A percentile compares a stretch with the other conserved stretches of the same genome.
Conservation (phyloP, 331 rosid genomes). For the Quercus tomentella region DNA sequence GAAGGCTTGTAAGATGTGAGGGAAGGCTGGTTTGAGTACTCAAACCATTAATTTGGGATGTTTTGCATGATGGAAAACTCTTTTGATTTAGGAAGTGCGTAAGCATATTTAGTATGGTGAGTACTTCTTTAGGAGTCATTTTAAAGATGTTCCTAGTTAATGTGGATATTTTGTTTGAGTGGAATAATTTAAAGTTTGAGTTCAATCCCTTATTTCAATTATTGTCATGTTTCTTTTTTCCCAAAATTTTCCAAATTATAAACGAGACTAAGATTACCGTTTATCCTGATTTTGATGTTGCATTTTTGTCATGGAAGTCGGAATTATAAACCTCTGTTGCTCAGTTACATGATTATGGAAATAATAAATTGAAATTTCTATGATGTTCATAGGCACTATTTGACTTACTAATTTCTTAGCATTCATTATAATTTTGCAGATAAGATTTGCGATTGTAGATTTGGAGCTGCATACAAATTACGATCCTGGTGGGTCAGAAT, state of each 20-base stretch:
- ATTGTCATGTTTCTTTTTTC: neutral
- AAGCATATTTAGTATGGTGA: no score
- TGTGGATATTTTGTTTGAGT: neutral
- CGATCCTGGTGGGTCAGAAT: slow-evolving; percentile 69
- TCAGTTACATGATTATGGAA: neutral
- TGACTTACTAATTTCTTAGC: slow-evolving; percentile 2
- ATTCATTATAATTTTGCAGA: slow-evolving; percentile 45
- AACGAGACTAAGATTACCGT: neutral
- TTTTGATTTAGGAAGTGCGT: no score
- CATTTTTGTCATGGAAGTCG: neutral
- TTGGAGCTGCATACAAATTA: slow-evolving; percentile 82
- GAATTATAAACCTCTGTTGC: neutral
- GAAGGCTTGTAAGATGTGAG: no score
- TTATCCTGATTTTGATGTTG: neutral
- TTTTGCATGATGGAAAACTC: no score
- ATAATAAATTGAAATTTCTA: neutral
- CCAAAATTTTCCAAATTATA: neutral
- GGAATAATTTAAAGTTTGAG: neutral
- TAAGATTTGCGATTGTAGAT: slow-evolving; percentile 76
- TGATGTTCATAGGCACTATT: neutral
- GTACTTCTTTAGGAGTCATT: no score
- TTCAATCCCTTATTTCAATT: neutral
- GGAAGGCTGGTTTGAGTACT: no score
- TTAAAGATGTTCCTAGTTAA: no score
- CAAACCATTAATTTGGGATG: no score